Evolutionary conservation across 768 basidiomycete genomes (phyloP), one percentile per base, ranked within the genome.

Genomic region (Tricholoma matsutake): DNA sequence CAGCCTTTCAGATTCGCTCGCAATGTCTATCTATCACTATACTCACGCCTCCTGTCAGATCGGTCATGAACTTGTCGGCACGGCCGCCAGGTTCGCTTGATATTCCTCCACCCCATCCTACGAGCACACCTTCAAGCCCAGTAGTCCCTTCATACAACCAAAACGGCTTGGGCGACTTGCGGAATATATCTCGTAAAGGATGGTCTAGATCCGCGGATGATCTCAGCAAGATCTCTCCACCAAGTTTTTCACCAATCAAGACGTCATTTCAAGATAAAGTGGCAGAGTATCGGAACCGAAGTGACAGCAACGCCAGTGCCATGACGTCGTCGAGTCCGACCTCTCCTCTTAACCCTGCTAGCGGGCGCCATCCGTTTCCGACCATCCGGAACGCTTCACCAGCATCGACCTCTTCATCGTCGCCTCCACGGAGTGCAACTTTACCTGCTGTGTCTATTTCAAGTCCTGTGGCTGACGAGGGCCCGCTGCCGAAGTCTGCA

Each of bases 131-230:
- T 14, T 78, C 73, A 51, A 82, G 76, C 57, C 78, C 79, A 11
- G 70, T 68, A 3, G 61, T 65, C 13, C 56, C 63, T 32, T 63
- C 70, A 31, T 63, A 65, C 6, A 32, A 45, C 43, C 41, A 72
- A 11, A 74, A 74, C 4, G 78, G 77, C 16, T 76, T 83, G 4
- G 89, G 89, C 4, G 91, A 92, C 72, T 79, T 92, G 54, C 85
- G 88, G 47, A 76, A 72, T 54, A 84, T 91, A 9, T 88, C 89
- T 0, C 81, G 85, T 66, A 88, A 85, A 69, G 82, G 81, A 11
- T 93, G 91, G 91, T 91, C 90, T 25, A 86, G 79, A 69, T 92
- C 89, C 6, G 90, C 85, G 20, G 91, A 93, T 68, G 91, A 94
- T 70, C 80, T 93, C 55, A 81, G 84, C 66, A 85, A 82, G 69